Conservation (phyloP, 2,329 filamentous ascomycete genomes). For the Diaporthe batatas region DNA sequence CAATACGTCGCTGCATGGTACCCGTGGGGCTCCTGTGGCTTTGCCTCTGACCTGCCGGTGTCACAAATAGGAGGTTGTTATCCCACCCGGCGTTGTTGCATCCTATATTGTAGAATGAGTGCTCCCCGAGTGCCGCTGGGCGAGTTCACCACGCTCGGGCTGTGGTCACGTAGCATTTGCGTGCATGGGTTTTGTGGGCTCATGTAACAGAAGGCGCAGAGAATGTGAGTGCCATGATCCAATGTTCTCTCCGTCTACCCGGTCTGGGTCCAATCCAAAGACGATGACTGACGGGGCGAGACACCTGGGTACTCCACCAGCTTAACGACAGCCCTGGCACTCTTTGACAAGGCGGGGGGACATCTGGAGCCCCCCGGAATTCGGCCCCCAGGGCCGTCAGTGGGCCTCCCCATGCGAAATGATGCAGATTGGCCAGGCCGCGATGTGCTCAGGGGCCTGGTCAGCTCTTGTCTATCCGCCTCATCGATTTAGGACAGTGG, state of each 20-base stretch:
- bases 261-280: not conserved
- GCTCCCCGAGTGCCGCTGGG: too few relatives aligned
- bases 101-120: not conserved
- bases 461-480: not conserved
- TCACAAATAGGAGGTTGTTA: not conserved
- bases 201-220: not conserved
- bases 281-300: not conserved
- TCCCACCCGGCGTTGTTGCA: not conserved
- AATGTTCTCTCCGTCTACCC: not conserved
- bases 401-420: not conserved
- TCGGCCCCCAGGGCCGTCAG: slow-evolving; percentile 1
- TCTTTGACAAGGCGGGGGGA: slow-evolving; percentile 14
- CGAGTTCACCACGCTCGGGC: not conserved
- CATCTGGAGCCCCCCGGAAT: slow-evolving; percentile 1
- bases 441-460: slow-evolving; percentile 14
- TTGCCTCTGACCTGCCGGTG: not conserved
- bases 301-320: not conserved
- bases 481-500: not conserved
- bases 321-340: not conserved
- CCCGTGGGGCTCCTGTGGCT: too few relatives aligned
- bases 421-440: not conserved
- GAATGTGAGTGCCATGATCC: not conserved
- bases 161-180: not conserved
- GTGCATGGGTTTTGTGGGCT: not conserved
- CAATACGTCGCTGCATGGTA: too few relatives aligned